phyloP scores from a whole-genome alignment of 2,329 filamentous ascomycete species.

The Calonectria pteridis region DNA sequence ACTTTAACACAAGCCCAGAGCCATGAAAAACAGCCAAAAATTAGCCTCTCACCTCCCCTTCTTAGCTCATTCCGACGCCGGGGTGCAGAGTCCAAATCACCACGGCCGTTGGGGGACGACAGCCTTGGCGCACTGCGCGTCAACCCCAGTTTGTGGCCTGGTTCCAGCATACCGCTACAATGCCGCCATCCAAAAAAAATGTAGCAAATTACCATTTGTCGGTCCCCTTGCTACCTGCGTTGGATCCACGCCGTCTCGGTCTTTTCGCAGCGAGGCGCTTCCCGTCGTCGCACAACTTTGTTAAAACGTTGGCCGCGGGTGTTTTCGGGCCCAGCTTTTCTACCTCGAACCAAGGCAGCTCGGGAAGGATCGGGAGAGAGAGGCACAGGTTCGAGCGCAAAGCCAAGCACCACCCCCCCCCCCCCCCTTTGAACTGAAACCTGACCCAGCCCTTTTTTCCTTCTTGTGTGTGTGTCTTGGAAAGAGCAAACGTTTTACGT shows the following conservation, averaged over 20 bases:
- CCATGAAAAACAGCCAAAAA: not conserved
- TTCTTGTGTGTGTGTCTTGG: not conserved
- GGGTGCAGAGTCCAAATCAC: not conserved
- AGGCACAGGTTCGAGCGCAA: not conserved
- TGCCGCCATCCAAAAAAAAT: not conserved
- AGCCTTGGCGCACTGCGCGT: not conserved
- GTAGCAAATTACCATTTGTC: not conserved
- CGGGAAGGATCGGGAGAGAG: constrained; percentile 12
- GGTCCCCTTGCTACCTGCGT: not conserved
- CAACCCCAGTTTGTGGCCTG: not conserved
- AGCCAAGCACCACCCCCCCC: not conserved
- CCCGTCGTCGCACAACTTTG: not conserved
- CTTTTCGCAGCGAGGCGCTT: not conserved
- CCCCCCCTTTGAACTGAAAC: not conserved
- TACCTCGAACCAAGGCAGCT: constrained; percentile 4
- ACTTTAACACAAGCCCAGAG: not conserved
- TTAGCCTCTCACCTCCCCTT: not conserved
- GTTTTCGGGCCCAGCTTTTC: not conserved
- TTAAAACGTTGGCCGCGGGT: not conserved
- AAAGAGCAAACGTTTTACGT: not conserved
- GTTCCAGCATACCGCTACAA: not conserved
- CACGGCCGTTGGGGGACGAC: not conserved
- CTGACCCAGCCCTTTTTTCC: not conserved
- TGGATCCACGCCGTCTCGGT: not conserved
- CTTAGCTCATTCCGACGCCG: not conserved